These are phyloP conservation scores for Marsdenia floribunda DNA, from an alignment of 257 asterid species.

Conservation along the genomic window DNA sequence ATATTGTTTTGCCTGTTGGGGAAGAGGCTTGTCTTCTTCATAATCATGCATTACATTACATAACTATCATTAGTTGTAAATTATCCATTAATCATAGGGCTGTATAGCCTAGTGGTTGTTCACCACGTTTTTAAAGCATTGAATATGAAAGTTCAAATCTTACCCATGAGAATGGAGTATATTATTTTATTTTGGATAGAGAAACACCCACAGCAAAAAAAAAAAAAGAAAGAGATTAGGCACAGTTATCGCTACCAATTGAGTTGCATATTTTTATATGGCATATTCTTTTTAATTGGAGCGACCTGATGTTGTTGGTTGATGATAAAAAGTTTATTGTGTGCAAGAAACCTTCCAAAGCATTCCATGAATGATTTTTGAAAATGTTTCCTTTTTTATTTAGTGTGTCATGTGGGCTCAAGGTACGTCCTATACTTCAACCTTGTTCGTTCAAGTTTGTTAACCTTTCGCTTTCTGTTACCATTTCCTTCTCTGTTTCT, in stretches of 20 bases:
- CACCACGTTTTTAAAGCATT: too few species aligned
- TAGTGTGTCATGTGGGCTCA: conserved; percentile 13
- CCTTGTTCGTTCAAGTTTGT: conserved; percentile 13
- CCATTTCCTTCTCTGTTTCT: conserved; percentile 5
- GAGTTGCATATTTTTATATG: too few species aligned
- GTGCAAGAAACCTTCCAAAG: background rate
- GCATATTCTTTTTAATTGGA: background rate
- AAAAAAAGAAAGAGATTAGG: too few species aligned
- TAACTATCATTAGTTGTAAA: background rate
- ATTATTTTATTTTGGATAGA: too few species aligned
- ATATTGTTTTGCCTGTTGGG: conserved; percentile 1
- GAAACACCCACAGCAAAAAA: too few species aligned
- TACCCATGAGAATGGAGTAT: too few species aligned
- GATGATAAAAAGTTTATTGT: background rate
- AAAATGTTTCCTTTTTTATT: background rate
- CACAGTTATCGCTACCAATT: too few species aligned
- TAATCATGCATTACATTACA: background rate
- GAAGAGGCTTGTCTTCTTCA: background rate
- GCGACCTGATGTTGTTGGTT: background rate
- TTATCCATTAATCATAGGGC: background rate
- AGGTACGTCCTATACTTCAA: conserved; percentile 16
- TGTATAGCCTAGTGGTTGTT: too few species aligned
- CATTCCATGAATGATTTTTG: background rate
- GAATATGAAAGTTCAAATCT: too few species aligned
- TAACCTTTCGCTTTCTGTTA: conserved; percentile 22